Base-by-base conservation (phyloP, 176 grass and related monocot genomes). In the Oryza meridionalis region DNA sequence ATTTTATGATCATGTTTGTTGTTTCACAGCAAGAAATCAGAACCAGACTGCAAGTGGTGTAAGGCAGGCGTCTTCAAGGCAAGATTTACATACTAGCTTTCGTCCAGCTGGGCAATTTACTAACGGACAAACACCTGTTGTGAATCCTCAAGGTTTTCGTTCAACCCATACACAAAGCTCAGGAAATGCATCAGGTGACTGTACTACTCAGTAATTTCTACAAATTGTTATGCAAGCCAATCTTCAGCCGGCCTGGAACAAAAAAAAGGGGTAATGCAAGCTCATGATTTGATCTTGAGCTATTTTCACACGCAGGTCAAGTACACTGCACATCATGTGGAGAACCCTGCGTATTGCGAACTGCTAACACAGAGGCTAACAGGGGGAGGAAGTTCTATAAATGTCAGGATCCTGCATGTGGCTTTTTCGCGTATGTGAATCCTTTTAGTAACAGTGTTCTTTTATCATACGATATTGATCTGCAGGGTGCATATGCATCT, bases 301-400 rank as follows among this genome's bases (percentile, higher is more conserved):
- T 86, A 16, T 69, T 72, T 86, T 21, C 65, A 80, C 82, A 80
- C 65, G 82, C 91, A 92, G 91, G 81, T 73, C 76, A 98, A 80
- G 87, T 95, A 13, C 72, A 86, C 6, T 98, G 96, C 51, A 83
- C 78, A 49, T 87, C 90, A 73, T 95, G 96, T 67, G 91, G 96
- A 61, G 85, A 70, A 58, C 58, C 85, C 76, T 95, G 89, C 62
- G 77, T 90, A 84, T 70, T 58, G 15, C 82, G 83, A 84, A 92
- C 79, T 29, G 93, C 96, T 70, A 95, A 93, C 79, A 98, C 93
- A 74, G 91, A 95, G 72, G 90, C 80, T 83, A 98, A 95, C 75
- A 84, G 89, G 67, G 96, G 96, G 40, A 95, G 96, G 82, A 93
- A 84, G 75, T 98, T 98, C 83, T 95, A 95, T 61, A 93, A 91